Conservation (phyloP, 176 grass and related monocot genomes). For the Musa acuminata region DNA sequence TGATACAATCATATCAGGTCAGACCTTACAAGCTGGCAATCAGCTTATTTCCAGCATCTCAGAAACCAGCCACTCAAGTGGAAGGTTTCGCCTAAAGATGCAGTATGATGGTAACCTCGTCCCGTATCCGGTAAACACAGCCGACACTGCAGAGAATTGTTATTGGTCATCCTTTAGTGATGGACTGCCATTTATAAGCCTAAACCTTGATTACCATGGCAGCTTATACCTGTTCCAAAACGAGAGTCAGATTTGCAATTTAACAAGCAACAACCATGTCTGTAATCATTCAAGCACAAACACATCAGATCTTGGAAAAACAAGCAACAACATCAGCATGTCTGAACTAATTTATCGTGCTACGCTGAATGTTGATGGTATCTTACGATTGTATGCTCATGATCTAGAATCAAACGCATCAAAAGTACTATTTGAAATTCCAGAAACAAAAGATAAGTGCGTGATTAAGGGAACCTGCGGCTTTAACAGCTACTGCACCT, state of each 20-base stretch:
- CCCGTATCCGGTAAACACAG: background rate
- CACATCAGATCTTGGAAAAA: background rate
- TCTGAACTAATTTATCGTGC: background rate
- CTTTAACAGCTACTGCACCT: background rate
- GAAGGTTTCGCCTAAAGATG: background rate
- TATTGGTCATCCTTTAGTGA: background rate
- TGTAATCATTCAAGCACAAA: background rate
- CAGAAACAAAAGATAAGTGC: background rate
- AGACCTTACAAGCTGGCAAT: background rate
- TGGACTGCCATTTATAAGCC: no score
- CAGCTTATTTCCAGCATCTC: background rate
- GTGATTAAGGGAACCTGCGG: background rate
- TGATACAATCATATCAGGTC: background rate
- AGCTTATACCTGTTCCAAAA: background rate
- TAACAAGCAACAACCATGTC: background rate
- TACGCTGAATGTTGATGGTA: background rate
- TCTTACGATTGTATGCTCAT: background rate
- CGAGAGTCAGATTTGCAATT: background rate
- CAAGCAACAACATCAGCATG: background rate
- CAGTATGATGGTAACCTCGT: background rate
- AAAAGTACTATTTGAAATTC: background rate
- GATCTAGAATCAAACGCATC: background rate
- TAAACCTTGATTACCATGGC: no score
- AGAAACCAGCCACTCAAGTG: background rate
- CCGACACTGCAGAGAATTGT: background rate